Evolutionary conservation across 2,329 filamentous ascomycete species (phyloP).

Genomic region (Epichloe sibirici): DNA sequence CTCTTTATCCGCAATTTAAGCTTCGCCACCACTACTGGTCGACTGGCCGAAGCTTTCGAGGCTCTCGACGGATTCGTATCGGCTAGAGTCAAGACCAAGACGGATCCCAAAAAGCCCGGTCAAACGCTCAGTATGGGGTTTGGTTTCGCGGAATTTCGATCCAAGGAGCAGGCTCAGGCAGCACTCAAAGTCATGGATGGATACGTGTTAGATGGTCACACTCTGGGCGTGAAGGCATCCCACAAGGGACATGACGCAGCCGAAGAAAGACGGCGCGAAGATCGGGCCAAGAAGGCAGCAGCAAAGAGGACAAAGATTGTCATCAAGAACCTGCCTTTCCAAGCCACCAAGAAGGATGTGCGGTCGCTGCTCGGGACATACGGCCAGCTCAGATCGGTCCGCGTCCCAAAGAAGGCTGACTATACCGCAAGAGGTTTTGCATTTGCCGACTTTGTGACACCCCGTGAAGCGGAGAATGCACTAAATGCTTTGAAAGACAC

Average conservation of each 20-base stretch:
- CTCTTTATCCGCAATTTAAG: conserved; percentile 90
- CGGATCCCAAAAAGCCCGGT: conserved; percentile 79
- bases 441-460: conserved; percentile 89
- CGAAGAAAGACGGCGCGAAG: conserved; percentile 72
- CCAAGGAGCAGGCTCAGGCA: conserved; percentile 63
- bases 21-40: conserved; percentile 72
- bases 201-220: conserved; percentile 74
- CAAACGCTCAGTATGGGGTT: conserved; percentile 94
- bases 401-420: conserved; percentile 92
- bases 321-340: conserved; percentile 96
- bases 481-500: conserved; percentile 86
- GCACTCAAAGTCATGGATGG: conserved; percentile 82
- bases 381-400: conserved; percentile 82
- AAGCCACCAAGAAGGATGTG: conserved; percentile 87
- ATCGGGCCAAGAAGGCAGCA: conserved; percentile 69
- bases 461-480: conserved; percentile 80
- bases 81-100: conserved; percentile 84
- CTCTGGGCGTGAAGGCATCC: conserved; percentile 72
- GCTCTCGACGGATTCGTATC: conserved; percentile 79
- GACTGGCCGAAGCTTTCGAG: conserved; percentile 65
- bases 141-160: conserved; percentile 82
- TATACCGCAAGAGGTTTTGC: conserved; percentile 82
- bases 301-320: conserved; percentile 80
- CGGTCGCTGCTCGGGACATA: conserved; percentile 77
- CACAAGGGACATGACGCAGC: conserved; percentile 81